phyloP scores from a whole-genome alignment of 805 yeast genomes.

The Lipomyces chichibuensis region DNA sequence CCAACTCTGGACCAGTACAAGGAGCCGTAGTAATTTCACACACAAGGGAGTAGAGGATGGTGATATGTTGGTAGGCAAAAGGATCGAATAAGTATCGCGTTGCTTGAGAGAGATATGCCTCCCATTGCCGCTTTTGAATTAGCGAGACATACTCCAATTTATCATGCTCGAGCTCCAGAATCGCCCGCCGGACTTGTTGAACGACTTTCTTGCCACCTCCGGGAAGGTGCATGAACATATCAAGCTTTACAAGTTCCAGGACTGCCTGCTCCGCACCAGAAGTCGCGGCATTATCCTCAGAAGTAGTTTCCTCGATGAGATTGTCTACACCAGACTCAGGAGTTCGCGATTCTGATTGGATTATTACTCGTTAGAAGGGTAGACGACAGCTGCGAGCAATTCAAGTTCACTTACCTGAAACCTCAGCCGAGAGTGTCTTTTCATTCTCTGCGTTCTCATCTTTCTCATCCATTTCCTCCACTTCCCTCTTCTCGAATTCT shows the following conservation, averaged over 20 bases:
- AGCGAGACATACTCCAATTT: constrained; percentile 36
- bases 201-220: constrained; percentile 21
- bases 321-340: not conserved
- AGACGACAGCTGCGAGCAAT: not conserved
- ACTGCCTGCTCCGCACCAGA: constrained; percentile 8
- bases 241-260: constrained; percentile 22
- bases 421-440: not conserved
- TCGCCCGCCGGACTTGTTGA: constrained; percentile 21
- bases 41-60: constrained; percentile 78
- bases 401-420: constrained; percentile 4
- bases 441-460: not conserved
- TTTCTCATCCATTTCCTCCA: constrained; percentile 5
- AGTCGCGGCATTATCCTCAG: not conserved
- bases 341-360: not conserved
- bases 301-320: not conserved
- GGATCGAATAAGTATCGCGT: constrained; percentile 65
- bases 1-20: constrained; percentile 86
- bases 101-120: constrained; percentile 55
- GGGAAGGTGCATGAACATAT: constrained; percentile 21
- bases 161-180: constrained; percentile 36
- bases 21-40: constrained; percentile 86
- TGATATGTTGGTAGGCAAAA: constrained; percentile 73
- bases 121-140: constrained; percentile 66
- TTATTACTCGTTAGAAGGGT: not conserved
- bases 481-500: constrained; percentile 21